Base-by-base conservation (phyloP, 1,284 basidiomycete species). In the Rhodotorula glutinis region DNA sequence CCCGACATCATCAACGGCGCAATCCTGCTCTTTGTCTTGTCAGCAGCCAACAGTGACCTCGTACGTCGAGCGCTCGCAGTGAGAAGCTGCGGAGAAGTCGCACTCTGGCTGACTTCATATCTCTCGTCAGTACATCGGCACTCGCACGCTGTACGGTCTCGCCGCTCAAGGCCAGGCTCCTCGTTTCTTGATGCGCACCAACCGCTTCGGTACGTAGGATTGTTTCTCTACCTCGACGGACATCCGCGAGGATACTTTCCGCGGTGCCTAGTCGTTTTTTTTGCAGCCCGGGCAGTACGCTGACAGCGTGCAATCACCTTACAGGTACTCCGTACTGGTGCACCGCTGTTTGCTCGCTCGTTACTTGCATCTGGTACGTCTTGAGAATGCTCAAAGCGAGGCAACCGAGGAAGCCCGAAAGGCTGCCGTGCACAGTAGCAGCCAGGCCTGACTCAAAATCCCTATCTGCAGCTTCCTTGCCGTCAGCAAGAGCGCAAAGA, bases 111-210 rank as follows among this genome's bases (percentile, higher is more conserved):
- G 30, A 40, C 33, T n/a, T 21, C n/a, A 4, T n/a, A 14, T 8
- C 30, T 21, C 3, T 38, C 33, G 33, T n/a, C 46, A 49, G 53
- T 95, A 89, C 82, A 86, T 87, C 66, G 82, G 88, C 1, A 90
- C 88, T 16, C 87, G 92, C 75, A 87, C 90, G 29, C 81, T 92
- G 33, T 92, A 92, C 77, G 91, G 89, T 44, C 82, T 94, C 29
- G 85, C 90, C 1, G 59, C 80, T 41, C 86, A 88, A 62, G 85
- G 87, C 3, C 88, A 91, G 77, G 87, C 88, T 4, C 88, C 70
- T 4, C 49, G 55, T 8, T 79, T 85, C 75, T 84, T 85, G 76
- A 80, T 81, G 47, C 76, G 79, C 19, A 81, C 82, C 57, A 84
- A 83, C 76, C 75, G 78, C 46, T 38, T 38, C 33, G 33, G 33